Evolutionary conservation across 2,329 filamentous ascomycete genomes (phyloP).

Genomic region (Elsinoe fawcettii): DNA sequence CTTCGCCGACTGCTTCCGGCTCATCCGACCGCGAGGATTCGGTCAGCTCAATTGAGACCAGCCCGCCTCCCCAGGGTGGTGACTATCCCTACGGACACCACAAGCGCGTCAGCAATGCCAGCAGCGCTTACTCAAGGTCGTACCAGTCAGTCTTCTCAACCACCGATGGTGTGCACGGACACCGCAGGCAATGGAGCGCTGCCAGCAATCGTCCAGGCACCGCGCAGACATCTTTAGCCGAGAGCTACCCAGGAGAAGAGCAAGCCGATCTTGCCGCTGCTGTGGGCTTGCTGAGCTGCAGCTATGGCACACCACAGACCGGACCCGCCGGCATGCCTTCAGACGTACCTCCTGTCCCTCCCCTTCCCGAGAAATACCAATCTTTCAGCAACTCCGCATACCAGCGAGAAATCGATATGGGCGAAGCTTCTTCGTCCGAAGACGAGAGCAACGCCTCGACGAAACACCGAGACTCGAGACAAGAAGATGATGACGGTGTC

Average conservation of each 20-base stretch:
- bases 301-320: slow-evolving; percentile 71
- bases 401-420: slow-evolving; percentile 42
- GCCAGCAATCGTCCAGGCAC: slow-evolving; percentile 65
- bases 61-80: slow-evolving; percentile 73
- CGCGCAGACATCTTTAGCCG: slow-evolving; percentile 51
- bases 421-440: slow-evolving; percentile 33
- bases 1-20: slow-evolving; percentile 71
- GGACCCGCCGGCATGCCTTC: slow-evolving; percentile 55
- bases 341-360: slow-evolving; percentile 80
- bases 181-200: slow-evolving; percentile 58
- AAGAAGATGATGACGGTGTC: slow-evolving; percentile 90
- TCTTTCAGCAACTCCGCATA: slow-evolving; percentile 30
- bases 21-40: slow-evolving; percentile 71
- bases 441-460: slow-evolving; percentile 45
- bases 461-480: slow-evolving; percentile 53
- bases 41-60: slow-evolving; percentile 83
- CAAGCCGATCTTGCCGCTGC: slow-evolving; percentile 84
- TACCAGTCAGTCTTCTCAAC: slow-evolving; percentile 64
- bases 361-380: slow-evolving; percentile 72
- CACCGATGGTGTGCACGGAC: slow-evolving; percentile 46
- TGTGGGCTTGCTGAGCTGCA: slow-evolving; percentile 83
- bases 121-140: slow-evolving; percentile 58
- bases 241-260: slow-evolving; percentile 70
- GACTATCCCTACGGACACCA: slow-evolving; percentile 39
- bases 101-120: slow-evolving; percentile 40